A percentile compares a stretch with the other conserved stretches of the same genome.
Conservation (phyloP, 345 rosid species). For the Rhodamnia rubescens region DNA sequence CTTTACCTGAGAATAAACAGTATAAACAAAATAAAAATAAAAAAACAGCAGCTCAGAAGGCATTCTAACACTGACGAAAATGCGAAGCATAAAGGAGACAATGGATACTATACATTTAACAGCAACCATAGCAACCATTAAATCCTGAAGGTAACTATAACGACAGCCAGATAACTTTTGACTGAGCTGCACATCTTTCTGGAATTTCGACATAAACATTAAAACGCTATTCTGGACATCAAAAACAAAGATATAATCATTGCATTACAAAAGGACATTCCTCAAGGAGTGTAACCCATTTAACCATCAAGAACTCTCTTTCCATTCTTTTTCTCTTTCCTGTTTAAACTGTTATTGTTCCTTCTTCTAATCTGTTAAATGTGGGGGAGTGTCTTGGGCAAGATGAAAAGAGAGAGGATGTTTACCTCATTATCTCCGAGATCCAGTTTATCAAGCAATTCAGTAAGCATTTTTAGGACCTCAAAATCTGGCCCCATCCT, state of each 20-base stretch:
- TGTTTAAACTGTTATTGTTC: background rate
- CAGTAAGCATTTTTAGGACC: slow-evolving; percentile 58
- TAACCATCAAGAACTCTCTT: background rate
- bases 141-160: background rate
- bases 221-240: background rate
- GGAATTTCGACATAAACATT: background rate
- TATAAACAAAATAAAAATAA: background rate
- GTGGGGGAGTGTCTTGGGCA: too few species aligned
- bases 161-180: background rate
- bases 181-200: background rate
- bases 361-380: background rate
- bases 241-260: background rate
- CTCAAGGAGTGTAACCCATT: background rate
- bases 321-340: background rate
- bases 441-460: slow-evolving; percentile 63
- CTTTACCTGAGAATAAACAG: slow-evolving; percentile 46
- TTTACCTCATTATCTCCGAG: slow-evolving; percentile 77
- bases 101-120: background rate
- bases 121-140: background rate
- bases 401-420: background rate
- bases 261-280: background rate
- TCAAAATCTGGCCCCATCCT: slow-evolving; percentile 94
- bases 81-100: background rate
- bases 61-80: background rate
- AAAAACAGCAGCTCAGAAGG: background rate